Evolutionary conservation across 2,329 filamentous ascomycete genomes (phyloP), one percentile per base, ranked within the genome.

Genomic region (Tolypocladium ovalisporum): DNA sequence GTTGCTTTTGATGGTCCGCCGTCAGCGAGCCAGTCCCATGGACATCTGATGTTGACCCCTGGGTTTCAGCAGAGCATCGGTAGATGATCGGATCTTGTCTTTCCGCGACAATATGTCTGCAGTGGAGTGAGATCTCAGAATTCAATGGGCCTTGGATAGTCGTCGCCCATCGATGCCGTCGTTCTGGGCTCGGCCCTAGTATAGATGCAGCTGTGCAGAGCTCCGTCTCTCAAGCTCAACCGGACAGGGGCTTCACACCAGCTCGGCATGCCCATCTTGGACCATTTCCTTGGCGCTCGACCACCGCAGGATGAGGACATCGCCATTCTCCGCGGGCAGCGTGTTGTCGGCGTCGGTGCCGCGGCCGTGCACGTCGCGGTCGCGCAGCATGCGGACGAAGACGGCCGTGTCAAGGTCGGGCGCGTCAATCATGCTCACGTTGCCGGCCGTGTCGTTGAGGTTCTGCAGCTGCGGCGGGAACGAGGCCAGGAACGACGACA

Each of bases 391-490:
- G 60, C 93, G 79, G 44, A 91, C 84, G 71, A 99, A 97, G 2
- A 97, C 92, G 9, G 90, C 90, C 2, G 82, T 79, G 60, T 94
- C 88, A 53, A 85, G 74, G 69, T 97, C 94, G 0, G 94, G 94
- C 2, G 82, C 79, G 67, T 96, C 91, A 35, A 97, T 84, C 94
- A 99, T 99, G 74, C 83, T 91, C 57, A 93, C 86, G 12, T 92
- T 92, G 35, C 91, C 93, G 0, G 88, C 86, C 17, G 88, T 89
- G 74, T 99, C 94, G 73, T 97, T 95, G 56, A 99, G 76, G 63
- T 91, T 86, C 70, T 93, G 88, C 65, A 99, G 72, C 52, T 83
- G 79, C 17, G 82, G 75, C 0, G 94, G 94, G 65, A 99, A 97
- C 15, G 87, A 84, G 0, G 80, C 81, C 19, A 99, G 79, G 67